Percentiles rank a stretch among this genome's conserved stretches.
These are phyloP conservation scores for Fusarium bulbicola DNA, from an alignment of 2,329 filamentous ascomycete species.

Conservation along the genomic window DNA sequence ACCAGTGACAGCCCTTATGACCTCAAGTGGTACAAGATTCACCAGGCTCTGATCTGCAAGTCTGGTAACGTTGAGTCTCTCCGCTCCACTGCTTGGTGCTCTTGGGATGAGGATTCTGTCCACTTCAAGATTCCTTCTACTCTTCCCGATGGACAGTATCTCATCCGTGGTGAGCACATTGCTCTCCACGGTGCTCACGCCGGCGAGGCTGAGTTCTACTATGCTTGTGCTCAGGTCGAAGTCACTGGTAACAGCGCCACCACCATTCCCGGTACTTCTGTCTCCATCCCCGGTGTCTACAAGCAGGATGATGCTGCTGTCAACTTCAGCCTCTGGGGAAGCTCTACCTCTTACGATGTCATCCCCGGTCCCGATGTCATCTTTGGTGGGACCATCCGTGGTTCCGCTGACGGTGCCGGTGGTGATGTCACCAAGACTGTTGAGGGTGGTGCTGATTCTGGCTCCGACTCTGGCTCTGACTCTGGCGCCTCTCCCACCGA, in stretches of 20 bases:
- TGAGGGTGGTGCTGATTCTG: conserved; percentile 2
- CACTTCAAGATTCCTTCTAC: conserved; percentile 21
- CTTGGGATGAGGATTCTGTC: conserved; percentile 10
- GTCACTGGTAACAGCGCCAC: conserved; percentile 20
- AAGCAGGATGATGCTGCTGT: conserved; percentile 15
- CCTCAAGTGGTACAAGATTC: conserved; percentile 18
- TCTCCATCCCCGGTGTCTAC: conserved; percentile 18
- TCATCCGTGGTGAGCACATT: conserved; percentile 33
- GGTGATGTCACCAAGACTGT: conserved; percentile 8
- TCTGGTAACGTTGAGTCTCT: conserved; percentile 2
- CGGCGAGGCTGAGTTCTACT: conserved; percentile 33
- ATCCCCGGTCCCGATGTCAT: conserved; percentile 11
- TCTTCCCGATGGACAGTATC: conserved; percentile 19
- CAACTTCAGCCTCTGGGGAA: conserved; percentile 15
- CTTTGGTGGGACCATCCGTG: conserved; percentile 15
- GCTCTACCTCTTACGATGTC: conserved; percentile 6
- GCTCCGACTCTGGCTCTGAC: neutral
- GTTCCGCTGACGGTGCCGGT: neutral
- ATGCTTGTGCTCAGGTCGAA: conserved; percentile 32
- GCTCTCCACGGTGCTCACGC: conserved; percentile 30
- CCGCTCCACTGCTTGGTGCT: conserved; percentile 15
- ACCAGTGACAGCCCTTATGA: neutral
- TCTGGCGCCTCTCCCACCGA: neutral
- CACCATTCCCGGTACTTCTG: conserved; percentile 6
- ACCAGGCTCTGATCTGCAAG: conserved; percentile 15